Evolutionary conservation across 2,329 filamentous ascomycete genomes (phyloP), one percentile per base, ranked within the genome.

Genomic region (Penicillium palitans): DNA sequence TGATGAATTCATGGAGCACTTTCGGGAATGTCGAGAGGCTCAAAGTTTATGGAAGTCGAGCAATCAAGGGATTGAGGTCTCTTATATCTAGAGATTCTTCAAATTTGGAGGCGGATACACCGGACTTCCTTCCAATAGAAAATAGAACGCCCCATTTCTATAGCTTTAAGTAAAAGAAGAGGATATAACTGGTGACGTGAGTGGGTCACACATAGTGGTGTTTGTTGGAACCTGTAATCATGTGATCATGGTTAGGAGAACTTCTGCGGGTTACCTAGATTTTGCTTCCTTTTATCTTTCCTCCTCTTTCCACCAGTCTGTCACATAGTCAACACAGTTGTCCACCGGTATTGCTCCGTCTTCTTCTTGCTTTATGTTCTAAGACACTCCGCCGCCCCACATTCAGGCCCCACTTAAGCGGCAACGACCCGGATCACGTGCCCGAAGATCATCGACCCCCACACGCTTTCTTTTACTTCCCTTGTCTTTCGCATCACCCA

Each of bases 31-130:
- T n/a, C 2, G 12, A 13, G 31, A n/a, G 12, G 46, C 31, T n/a
- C 31, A 25, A 37, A 49, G 13, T 5, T 21, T 49, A 25, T 37
- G 21, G 46, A 6, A 37, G 17, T 24, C 25, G 21, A 37, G 15
- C 7, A 19, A 24, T 13, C 31, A 24, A 35, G 29, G 12, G 7
- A 12, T 35, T 12, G 7, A 24, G 10, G 3, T 35, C 6, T 7
- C n/a, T 35, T 2, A 12, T 1, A 10, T 17, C 8, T 35, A 19
- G 6, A 0, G 4, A 33, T 17, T 47, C 8, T 15, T 17, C 5
- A n/a, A 15, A 8, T 0, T 0, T n/a, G 29, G 12, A 24, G 19
- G 13, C 3, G 2, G 7, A 3, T 35, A 24, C 0, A 3, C 9
- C 1, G 12, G 5, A 9, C 3, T 12, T 19, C 1, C 9, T 6